phyloP scores from a whole-genome alignment of 148 eudicot genomes.

The Camellia lanceoleosa region DNA sequence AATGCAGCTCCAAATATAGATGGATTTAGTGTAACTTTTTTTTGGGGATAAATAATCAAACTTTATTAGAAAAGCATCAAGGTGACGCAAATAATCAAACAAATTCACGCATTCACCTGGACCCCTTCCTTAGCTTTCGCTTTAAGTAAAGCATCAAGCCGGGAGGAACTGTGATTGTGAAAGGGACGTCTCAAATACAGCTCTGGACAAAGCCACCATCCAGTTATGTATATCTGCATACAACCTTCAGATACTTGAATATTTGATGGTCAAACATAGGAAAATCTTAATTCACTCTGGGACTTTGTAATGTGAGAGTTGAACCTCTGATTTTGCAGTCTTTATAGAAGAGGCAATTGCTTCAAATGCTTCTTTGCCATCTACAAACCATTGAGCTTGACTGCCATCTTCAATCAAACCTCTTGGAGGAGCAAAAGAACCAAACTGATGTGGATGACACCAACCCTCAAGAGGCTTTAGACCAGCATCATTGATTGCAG shows the following conservation, averaged over 20 bases:
- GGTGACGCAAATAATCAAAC: background rate
- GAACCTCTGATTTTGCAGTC: conserved; percentile 93
- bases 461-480: conserved; percentile 93
- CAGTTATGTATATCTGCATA: conserved; percentile 89
- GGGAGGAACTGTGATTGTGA: conserved; percentile 56
- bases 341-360: conserved; percentile 90
- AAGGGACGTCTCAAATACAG: conserved; percentile 85
- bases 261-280: conserved; percentile 19
- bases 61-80: too few relatives aligned
- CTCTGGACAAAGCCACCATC: conserved; percentile 99
- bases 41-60: too few relatives aligned
- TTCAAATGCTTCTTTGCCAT: conserved; percentile 83
- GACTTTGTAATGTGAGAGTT: conserved; percentile 4
- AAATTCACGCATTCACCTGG: conserved; percentile 53
- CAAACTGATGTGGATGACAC: conserved; percentile 95
- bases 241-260: conserved; percentile 9
- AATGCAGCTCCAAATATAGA: background rate
- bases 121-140: conserved; percentile 95
- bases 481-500: conserved; percentile 90
- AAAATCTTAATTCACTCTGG: conserved; percentile 10
- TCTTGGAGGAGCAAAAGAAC: conserved; percentile 96
- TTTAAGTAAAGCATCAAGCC: conserved; percentile 91
- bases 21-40: background rate
- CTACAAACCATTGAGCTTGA: conserved; percentile 95
- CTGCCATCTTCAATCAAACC: conserved; percentile 90